These are phyloP conservation scores for Ilyonectria sp. DNA, from an alignment of 2,329 filamentous ascomycete species.

Conservation along the genomic window DNA sequence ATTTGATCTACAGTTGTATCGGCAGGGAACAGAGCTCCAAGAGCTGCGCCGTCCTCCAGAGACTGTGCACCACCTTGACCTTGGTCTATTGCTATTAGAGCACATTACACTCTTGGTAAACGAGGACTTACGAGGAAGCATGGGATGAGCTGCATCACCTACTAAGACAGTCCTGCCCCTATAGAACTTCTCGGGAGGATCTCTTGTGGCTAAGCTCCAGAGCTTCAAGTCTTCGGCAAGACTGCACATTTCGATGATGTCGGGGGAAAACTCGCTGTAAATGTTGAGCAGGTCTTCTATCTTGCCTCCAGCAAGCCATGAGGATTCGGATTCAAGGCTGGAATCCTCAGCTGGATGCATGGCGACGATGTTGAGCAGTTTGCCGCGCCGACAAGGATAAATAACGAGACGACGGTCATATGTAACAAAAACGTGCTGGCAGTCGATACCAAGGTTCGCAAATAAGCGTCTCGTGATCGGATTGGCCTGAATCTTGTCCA, in stretches of 20 bases:
- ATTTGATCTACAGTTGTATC: conserved; percentile 14
- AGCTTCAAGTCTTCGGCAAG: conserved; percentile 16
- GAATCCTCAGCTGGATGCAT: background rate
- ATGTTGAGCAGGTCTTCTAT: background rate
- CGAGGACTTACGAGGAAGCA: conserved; percentile 26
- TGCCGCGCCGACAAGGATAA: conserved; percentile 1
- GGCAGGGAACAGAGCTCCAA: conserved; percentile 17
- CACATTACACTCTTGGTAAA: too few relatives aligned
- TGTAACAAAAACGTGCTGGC: conserved; percentile 5
- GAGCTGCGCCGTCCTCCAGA: conserved; percentile 28
- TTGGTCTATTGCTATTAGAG: conserved; percentile 14
- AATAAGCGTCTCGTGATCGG: background rate
- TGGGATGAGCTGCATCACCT: conserved; percentile 32
- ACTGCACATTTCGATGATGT: conserved; percentile 14
- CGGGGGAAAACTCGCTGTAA: conserved; percentile 8
- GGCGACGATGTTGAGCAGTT: conserved; percentile 9
- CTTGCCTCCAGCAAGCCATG: conserved; percentile 13
- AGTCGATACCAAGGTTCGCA: background rate
- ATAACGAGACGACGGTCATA: conserved; percentile 12
- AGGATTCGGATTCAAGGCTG: background rate
- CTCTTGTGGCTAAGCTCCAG: conserved; percentile 12
- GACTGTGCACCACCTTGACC: conserved; percentile 33
- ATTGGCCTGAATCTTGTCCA: conserved; percentile 1
- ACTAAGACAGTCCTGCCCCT: conserved; percentile 11
- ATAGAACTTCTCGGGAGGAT: conserved; percentile 3